Evolutionary conservation across 2,329 filamentous ascomycete species (phyloP), one percentile per base, ranked within the genome.

Genomic region (Alternaria solani): DNA sequence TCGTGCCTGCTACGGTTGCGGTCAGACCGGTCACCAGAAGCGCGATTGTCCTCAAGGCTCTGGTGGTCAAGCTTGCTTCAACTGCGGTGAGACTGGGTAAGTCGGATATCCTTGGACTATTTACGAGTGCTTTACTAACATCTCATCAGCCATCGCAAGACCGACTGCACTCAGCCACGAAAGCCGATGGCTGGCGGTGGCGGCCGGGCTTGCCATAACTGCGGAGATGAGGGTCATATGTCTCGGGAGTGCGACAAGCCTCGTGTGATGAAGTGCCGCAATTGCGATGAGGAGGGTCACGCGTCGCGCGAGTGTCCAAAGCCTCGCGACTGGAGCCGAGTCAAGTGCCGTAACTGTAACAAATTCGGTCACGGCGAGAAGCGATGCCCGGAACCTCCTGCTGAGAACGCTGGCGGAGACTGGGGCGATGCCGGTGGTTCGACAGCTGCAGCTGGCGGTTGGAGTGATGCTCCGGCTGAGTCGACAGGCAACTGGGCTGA

Each of bases 201-300:
- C 36, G 66, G 65, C 20, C 65, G 65, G 38, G 39, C 67, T 5
- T 75, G 72, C 53, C 65, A 66, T 62, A 74, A 73, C 59, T 78
- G 76, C 55, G 63, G 66, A 7, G 46, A 72, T 23, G 57, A 57
- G 1, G 75, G 72, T 4, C 75, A 78, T 43, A 66, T 71, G 32
- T 70, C 67, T 14, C 64, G 61, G 2, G 66, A 70, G 0, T 78
- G 76, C 47, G 47, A 69, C 28, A 67, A 78, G 41, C 69, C 70
- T 20, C 66, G 64, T 1, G 69, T 74, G 16, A 67, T 75, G n/a
- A 76, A 75, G 65, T 86, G 84, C 76, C 79, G 83, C 69, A 91
- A 91, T 78, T 91, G 89, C 66, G 88, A 87, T 20, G 76, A 85
- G 41, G 85, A 88, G 53, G 89, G 88, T 5, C 88, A 91, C n/a